A percentile compares a stretch with the other conserved stretches of the same genome.
These are phyloP conservation scores for Schizothecium vesticola DNA, from an alignment of 495 filamentous ascomycete species.

Conservation along the genomic window DNA sequence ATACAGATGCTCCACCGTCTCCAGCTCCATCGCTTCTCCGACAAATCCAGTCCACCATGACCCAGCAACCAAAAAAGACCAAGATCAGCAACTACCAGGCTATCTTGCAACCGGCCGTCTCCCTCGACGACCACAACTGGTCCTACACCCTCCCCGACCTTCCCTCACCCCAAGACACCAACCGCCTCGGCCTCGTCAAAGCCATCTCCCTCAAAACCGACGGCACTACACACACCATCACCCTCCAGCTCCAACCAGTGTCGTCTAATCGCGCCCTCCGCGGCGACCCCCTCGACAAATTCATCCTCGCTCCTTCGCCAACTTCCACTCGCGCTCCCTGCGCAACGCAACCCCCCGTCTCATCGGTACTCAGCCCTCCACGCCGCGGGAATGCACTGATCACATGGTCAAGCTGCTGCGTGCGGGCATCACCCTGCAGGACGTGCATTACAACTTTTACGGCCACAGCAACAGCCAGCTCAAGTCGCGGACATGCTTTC, in stretches of 20 bases:
- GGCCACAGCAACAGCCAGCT: slow-evolving; percentile 52
- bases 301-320: slow-evolving; percentile 35
- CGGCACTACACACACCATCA: slow-evolving; percentile 20
- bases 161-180: slow-evolving; percentile 20
- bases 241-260: slow-evolving; percentile 25
- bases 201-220: slow-evolving; percentile 28
- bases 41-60: background rate
- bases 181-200: slow-evolving; percentile 30
- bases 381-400: slow-evolving; percentile 36
- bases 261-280: slow-evolving; percentile 34
- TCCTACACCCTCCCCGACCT: slow-evolving; percentile 26
- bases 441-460: slow-evolving; percentile 43
- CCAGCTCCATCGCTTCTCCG: background rate
- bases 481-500: slow-evolving; percentile 44
- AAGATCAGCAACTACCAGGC: background rate
- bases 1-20: background rate
- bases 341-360: slow-evolving; percentile 19
- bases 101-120: slow-evolving; percentile 11
- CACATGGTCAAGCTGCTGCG: slow-evolving; percentile 38
- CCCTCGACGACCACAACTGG: slow-evolving; percentile 29
- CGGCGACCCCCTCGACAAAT: slow-evolving; percentile 22
- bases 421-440: slow-evolving; percentile 38
- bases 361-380: slow-evolving; percentile 12
- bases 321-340: slow-evolving; percentile 30
- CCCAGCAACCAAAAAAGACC: background rate